A percentile compares a stretch with the other conserved stretches of the same genome.
These are phyloP conservation scores for Blastocystis sp. DNA, from an alignment of 352 stramenopile genomes.

Conservation along the genomic window DNA sequence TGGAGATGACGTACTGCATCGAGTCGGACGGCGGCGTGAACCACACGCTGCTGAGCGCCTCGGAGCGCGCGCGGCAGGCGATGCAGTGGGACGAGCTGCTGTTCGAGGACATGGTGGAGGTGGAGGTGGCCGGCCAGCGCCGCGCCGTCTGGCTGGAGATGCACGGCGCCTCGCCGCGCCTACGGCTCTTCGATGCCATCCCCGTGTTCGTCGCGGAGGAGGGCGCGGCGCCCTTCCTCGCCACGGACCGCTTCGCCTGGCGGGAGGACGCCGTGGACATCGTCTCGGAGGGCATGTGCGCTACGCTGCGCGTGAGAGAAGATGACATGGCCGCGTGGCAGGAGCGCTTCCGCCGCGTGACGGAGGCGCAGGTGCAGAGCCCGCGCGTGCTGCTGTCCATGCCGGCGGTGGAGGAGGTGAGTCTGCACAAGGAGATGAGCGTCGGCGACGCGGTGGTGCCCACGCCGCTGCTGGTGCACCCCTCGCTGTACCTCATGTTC, in stretches of 20 bases:
- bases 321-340: no score
- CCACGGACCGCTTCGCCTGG: slow-evolving; percentile 1
- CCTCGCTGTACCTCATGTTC: slow-evolving; percentile 54
- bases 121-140: slow-evolving; percentile 9
- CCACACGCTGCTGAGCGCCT: slow-evolving; percentile 11
- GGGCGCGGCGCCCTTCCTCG: not conserved
- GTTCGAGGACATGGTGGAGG: slow-evolving; percentile 36
- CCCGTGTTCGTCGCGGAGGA: not conserved
- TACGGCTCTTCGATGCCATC: slow-evolving; percentile 19
- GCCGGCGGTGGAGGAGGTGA: not conserved
- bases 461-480: slow-evolving; percentile 42
- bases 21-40: slow-evolving; percentile 49
- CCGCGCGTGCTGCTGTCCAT: not conserved
- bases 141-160: slow-evolving; percentile 39
- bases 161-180: not conserved
- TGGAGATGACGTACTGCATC: slow-evolving; percentile 31
- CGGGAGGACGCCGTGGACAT: not conserved
- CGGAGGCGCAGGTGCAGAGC: no score
- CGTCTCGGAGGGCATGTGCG: no score
- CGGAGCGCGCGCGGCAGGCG: not conserved
- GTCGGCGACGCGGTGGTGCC: not conserved
- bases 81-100: slow-evolving; percentile 5
- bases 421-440: not conserved
- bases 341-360: no score
- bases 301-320: no score